Base-by-base conservation (phyloP, 495 filamentous ascomycete species). In the Penicillium argentinense region DNA sequence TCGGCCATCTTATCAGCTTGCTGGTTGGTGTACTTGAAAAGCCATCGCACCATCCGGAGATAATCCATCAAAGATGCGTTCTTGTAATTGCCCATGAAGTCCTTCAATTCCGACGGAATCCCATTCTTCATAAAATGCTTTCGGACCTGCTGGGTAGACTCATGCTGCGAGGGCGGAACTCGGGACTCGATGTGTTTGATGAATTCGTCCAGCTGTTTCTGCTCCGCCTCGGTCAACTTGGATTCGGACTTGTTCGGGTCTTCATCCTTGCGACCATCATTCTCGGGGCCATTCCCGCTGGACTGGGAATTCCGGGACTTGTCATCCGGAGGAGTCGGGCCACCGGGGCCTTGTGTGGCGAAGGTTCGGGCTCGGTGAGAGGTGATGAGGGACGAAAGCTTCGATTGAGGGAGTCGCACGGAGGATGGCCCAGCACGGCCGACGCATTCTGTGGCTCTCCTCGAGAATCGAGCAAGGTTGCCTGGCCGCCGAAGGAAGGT, bases 401-500 rank as follows among this genome's bases (percentile, higher is more conserved):
- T 62, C 13, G 72, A 68, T 14, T 59, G 56, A 39, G 68, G 45
- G 45, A 61, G 38, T 57, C 54, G 60, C 58, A 69, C 37, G 43
- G 65, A 59, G 22, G 61, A 63, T 38, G 69, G 67, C 44, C 55
- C 64, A 47, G 72, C 64, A 51, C 73, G 74, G 42, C 68, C 40
- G 29, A 76, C 54, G 39, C 60, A 63, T 46, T 74, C 69, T 49
- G 79, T 54, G 51, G 74, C 75, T 47, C 70, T 71, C 63, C 70
- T 78, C 57, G 81, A 78, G 62, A 80, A 70, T 64, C 81, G 76
- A 66, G 80, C 78, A 64, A 87, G 62, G 66, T 78, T 74, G 67
- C 79, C 76, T 61, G 85, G 79, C 64, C 80, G 81, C 58, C 83
- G 80, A 49, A 87, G 70, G 56, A 85, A 61, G 63, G 75, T 75